Evolutionary conservation across 2,329 filamentous ascomycete species (phyloP).

Genomic region (Trichophyton verrucosum): DNA sequence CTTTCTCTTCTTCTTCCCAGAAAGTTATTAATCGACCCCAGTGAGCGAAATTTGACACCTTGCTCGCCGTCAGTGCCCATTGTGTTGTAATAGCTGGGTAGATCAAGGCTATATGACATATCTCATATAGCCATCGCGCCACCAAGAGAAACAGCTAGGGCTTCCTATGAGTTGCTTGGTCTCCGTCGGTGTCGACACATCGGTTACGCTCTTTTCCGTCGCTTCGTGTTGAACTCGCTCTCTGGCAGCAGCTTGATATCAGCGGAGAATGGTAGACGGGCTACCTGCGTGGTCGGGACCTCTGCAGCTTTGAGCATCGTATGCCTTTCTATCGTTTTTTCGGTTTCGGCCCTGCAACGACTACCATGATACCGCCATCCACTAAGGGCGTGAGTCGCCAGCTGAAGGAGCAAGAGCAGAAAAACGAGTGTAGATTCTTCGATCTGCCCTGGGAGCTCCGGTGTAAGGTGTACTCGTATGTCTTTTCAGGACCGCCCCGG

Average conservation of each 20-base stretch:
- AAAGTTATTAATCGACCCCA: conserved; percentile 42
- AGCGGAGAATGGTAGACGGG: neutral
- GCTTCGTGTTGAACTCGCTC: neutral
- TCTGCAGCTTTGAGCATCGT: neutral
- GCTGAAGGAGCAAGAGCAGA: neutral
- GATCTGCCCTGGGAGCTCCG: neutral
- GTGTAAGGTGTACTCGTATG: neutral
- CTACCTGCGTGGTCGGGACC: neutral
- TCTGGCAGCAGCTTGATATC: neutral
- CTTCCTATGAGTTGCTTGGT: conserved; percentile 33
- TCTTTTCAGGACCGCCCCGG: neutral
- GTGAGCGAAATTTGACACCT: conserved; percentile 50
- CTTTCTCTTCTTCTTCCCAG: conserved; percentile 28
- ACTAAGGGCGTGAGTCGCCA: neutral
- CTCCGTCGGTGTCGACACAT: conserved; percentile 39
- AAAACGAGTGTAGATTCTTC: conserved; percentile 1
- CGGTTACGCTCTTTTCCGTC: neutral
- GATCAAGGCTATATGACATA: conserved; percentile 24
- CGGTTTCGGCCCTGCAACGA: neutral
- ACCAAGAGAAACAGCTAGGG: conserved; percentile 40
- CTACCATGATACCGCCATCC: neutral
- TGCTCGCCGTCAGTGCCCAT: conserved; percentile 32
- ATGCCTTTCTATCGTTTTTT: neutral
- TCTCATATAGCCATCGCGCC: conserved; percentile 28
- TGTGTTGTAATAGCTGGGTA: conserved; percentile 48